phyloP scores from a whole-genome alignment of 331 rosid species.

The Quercus phellos region DNA sequence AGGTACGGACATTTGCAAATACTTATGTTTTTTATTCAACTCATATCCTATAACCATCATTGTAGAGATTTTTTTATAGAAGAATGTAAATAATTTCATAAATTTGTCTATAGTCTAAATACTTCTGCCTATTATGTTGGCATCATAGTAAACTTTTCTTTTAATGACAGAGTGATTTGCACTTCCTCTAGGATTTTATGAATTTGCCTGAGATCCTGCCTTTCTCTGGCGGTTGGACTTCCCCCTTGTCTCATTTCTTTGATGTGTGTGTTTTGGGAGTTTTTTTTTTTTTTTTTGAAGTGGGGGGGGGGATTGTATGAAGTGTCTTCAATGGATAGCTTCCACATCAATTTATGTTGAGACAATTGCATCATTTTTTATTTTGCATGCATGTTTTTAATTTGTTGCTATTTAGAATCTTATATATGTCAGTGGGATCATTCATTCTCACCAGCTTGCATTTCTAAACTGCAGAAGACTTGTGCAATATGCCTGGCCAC shows the following conservation, averaged over 20 bases:
- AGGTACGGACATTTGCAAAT: conserved; percentile 1
- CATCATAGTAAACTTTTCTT: not conserved
- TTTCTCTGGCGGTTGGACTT: not conserved
- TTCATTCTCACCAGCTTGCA: conserved; percentile 28
- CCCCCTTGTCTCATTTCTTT: too few relatives aligned
- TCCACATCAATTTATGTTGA: conserved; percentile 1
- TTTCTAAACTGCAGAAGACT: conserved; percentile 42
- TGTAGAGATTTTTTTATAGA: not conserved
- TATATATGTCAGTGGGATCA: not conserved
- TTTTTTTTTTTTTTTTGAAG: too few relatives aligned
- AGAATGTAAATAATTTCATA: not conserved
- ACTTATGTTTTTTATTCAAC: not conserved
- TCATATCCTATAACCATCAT: not conserved
- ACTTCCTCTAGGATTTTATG: not conserved
- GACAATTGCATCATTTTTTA: not conserved
- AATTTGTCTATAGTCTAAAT: not conserved
- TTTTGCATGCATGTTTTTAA: not conserved
- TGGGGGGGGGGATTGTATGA: not conserved
- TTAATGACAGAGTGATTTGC: not conserved
- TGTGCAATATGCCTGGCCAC: conserved; percentile 84
- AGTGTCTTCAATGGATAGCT: not conserved
- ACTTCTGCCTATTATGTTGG: not conserved
- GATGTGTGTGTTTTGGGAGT: too few relatives aligned
- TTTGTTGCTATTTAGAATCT: not conserved
- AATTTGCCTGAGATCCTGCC: not conserved